Evolutionary conservation across 1,139 yeast genomes (phyloP).

Genomic region (Kluyveromyces marxianus): DNA sequence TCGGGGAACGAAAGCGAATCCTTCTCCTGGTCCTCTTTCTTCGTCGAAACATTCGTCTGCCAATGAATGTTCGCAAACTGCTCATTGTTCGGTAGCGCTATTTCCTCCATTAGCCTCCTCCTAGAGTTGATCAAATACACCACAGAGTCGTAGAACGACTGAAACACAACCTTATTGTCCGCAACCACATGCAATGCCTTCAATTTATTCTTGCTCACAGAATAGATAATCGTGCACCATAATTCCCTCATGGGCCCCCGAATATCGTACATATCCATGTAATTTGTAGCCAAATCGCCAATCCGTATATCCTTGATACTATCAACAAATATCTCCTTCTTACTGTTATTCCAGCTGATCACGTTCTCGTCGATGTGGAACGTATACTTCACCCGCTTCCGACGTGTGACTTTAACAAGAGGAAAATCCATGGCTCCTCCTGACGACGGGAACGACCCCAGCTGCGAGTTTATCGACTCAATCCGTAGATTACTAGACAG

Average conservation of each 20-base stretch:
- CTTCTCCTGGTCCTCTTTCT: conserved; percentile 33
- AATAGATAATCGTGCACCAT: conserved; percentile 79
- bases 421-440: conserved; percentile 5
- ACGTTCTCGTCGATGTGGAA: conserved; percentile 21
- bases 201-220: conserved; percentile 37
- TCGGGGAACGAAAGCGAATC: conserved; percentile 57
- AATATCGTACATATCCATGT: conserved; percentile 75
- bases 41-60: conserved; percentile 41
- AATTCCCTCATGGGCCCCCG: conserved; percentile 54
- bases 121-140: conserved; percentile 41
- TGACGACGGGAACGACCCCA: neutral
- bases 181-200: conserved; percentile 75
- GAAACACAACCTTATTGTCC: conserved; percentile 52
- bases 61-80: conserved; percentile 50
- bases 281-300: conserved; percentile 68
- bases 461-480: neutral
- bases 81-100: conserved; percentile 45
- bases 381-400: conserved; percentile 19
- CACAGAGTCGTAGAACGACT: conserved; percentile 43
- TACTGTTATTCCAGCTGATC: conserved; percentile 26
- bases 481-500: conserved; percentile 9
- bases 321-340: conserved; percentile 47
- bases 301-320: conserved; percentile 61
- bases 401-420: conserved; percentile 26
- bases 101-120: conserved; percentile 45